Conservation (phyloP, 2,329 filamentous ascomycete species). For the Ophiobolus disseminans region DNA sequence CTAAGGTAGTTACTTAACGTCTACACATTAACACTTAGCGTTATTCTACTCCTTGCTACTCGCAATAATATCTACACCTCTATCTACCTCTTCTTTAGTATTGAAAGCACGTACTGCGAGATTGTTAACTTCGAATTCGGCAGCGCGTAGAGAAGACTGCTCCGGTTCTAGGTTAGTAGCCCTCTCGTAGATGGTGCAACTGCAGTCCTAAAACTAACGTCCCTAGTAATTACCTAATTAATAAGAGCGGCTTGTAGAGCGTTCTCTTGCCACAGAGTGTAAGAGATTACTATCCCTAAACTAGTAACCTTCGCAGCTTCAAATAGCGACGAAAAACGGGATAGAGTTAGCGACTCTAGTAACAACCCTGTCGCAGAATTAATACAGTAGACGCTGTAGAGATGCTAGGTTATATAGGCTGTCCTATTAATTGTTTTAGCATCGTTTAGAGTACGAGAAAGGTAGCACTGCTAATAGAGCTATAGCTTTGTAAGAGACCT, state of each 20-base stretch:
- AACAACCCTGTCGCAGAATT: neutral
- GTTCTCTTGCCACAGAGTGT: neutral
- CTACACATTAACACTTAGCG: constrained; percentile 4
- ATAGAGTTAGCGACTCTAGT: neutral
- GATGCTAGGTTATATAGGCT: neutral
- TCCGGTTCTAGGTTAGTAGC: constrained; percentile 1
- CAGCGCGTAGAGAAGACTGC: neutral
- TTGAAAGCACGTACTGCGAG: neutral
- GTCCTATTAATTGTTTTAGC: neutral
- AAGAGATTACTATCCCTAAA: neutral
- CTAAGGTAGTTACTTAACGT: constrained; percentile 9
- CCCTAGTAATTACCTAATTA: neutral
- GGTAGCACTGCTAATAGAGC: neutral
- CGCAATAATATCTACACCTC: constrained; percentile 3
- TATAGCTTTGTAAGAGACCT: neutral
- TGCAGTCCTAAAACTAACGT: constrained; percentile 1
- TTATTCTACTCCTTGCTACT: neutral
- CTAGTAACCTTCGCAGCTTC: neutral
- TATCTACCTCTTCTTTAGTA: neutral
- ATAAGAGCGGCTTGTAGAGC: neutral
- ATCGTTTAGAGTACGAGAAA: neutral
- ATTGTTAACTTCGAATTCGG: constrained; percentile 1
- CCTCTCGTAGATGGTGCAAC: neutral
- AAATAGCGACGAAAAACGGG: neutral
- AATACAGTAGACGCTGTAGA: neutral